phyloP scores from a whole-genome alignment of 2,329 filamentous ascomycete genomes.

The Acrocalymma vagum region DNA sequence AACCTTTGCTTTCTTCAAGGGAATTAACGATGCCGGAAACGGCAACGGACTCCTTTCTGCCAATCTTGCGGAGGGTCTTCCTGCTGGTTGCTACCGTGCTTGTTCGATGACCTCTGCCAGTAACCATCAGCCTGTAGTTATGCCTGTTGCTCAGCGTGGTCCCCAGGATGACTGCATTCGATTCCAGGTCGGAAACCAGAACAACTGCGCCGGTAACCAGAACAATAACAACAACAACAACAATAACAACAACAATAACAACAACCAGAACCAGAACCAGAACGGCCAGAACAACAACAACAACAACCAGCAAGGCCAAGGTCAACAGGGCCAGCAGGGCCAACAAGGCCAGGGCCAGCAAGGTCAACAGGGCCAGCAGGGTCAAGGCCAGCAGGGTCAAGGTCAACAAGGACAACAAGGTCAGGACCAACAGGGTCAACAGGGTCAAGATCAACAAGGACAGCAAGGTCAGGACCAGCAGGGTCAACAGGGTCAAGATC shows the following conservation, averaged over 20 bases:
- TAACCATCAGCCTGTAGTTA: slow-evolving; percentile 66
- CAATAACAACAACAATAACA: slow-evolving; percentile 7
- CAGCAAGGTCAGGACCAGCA: slow-evolving; percentile 9
- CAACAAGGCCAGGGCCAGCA: slow-evolving; percentile 8
- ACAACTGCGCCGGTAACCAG: slow-evolving; percentile 17
- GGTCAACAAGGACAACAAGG: slow-evolving; percentile 16
- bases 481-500: slow-evolving; percentile 11
- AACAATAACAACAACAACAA: slow-evolving; percentile 13
- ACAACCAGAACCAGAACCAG: slow-evolving; percentile 3
- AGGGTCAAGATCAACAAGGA: slow-evolving; percentile 5
- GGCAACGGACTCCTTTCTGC: slow-evolving; percentile 57
- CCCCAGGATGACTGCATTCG: slow-evolving; percentile 63
- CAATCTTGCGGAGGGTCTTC: slow-evolving; percentile 56
- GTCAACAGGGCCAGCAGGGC: slow-evolving; percentile 11
- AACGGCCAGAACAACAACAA: slow-evolving; percentile 9
- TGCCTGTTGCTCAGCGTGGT: slow-evolving; percentile 65
- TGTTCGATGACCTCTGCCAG: slow-evolving; percentile 61
- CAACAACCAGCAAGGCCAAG: slow-evolving; percentile 8
- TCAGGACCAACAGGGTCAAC: slow-evolving; percentile 20
- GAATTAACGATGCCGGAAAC: slow-evolving; percentile 62
- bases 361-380: slow-evolving; percentile 11
- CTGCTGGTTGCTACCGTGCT: slow-evolving; percentile 59
- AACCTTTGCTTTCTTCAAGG: slow-evolving; percentile 66
- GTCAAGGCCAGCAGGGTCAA: slow-evolving; percentile 8
- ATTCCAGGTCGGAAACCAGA: slow-evolving; percentile 53